Base-by-base conservation (phyloP, 805 yeast genomes). In the Metschnikowia similis region DNA sequence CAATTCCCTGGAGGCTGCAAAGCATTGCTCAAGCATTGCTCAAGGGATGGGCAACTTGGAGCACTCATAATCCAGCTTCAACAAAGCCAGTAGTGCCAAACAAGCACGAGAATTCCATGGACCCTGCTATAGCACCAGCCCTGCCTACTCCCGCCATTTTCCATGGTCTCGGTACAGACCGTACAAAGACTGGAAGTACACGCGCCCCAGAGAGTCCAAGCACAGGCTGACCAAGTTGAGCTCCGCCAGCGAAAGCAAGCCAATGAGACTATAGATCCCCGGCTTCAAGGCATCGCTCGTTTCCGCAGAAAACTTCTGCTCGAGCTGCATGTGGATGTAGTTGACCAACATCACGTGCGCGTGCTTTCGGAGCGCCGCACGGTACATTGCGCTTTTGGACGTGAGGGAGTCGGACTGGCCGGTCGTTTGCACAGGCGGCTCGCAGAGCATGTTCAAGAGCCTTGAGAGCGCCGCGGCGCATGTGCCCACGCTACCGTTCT, bases 81-180 rank as follows among this genome's bases (percentile, higher is more conserved):
- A 17, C 17, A 21, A 21, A 21, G 21, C 21, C 21, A 21, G 21
- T 21, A 4, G 21, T 21, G 21, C 21, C 21, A 21, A 21, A 0
- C 21, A 21, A 21, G 21, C 21, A 21, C 21, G 21, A 2, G 3
- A n/a, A 7, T 5, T 32, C 35, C n/a, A 32, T 32, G 8, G 16
- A 13, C 14, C 21, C 21, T 21, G 21, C 21, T 21, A 21, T 21
- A 21, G 5, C 21, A 21, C 21, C 21, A 21, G 21, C 21, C 21
- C 21, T 31, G 34, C 16, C 32, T 17, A 52, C 28, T 52, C 89
- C 50, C 70, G 80, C 97, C 97, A 91, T 65, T 86, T 87, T 44
- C 96, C 97, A 52, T 75, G 76, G 61, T 77, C 83, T 63, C 80
- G 81, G 69, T 89, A 92, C 54, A 85, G 88, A 7, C 80, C 80